Percentiles rank a stretch among this genome's conserved stretches.
These are phyloP conservation scores for Metarhizium robertsii DNA, from an alignment of 2,329 filamentous ascomycete genomes.

Conservation along the genomic window DNA sequence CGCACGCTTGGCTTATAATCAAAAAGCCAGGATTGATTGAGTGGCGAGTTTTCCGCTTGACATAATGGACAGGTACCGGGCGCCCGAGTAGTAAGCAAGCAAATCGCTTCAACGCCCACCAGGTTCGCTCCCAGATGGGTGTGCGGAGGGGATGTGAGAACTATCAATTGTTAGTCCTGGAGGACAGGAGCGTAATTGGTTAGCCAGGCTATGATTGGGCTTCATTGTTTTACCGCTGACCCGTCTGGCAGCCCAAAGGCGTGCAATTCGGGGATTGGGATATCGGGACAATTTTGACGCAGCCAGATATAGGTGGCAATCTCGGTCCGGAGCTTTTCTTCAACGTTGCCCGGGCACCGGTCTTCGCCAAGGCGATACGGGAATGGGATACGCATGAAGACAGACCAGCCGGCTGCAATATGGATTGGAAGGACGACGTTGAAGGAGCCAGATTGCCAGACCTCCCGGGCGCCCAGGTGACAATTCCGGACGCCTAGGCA, in stretches of 20 bases:
- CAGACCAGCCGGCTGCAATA: background rate
- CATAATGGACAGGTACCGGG: background rate
- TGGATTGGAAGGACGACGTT: background rate
- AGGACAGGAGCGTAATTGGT: background rate
- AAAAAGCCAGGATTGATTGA: background rate
- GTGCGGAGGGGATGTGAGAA: background rate
- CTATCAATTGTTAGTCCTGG: background rate
- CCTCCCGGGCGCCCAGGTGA: background rate
- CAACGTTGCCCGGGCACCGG: background rate
- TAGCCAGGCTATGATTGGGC: background rate
- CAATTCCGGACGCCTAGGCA: background rate
- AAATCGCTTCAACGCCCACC: background rate
- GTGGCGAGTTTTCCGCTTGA: background rate
- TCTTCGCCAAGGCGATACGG: background rate
- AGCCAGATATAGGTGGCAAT: background rate
- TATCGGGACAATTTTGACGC: background rate
- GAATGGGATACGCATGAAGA: background rate
- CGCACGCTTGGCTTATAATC: constrained; percentile 1
- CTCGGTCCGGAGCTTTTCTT: background rate
- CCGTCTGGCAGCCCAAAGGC: constrained; percentile 17
- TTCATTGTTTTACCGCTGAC: constrained; percentile 3
- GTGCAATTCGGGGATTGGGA: background rate
- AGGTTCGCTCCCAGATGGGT: background rate
- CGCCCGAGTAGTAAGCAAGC: background rate
- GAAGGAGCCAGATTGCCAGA: background rate